Percentiles rank a stretch among this genome's conserved stretches.
phyloP scores from a whole-genome alignment of 1,139 yeast species.

The Pichia sp. region DNA sequence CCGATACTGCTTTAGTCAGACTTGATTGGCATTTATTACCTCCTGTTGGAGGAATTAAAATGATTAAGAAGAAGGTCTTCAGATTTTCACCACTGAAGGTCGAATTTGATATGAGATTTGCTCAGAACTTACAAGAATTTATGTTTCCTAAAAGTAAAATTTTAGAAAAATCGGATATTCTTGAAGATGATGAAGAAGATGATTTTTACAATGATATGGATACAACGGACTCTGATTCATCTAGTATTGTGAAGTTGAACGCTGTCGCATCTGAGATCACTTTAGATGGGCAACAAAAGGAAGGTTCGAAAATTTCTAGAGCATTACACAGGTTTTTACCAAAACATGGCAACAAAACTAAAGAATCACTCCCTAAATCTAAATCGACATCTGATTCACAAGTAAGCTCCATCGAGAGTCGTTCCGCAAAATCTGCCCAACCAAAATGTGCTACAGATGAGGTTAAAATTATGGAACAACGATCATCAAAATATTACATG shows the following conservation, averaged over 20 bases:
- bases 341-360: neutral
- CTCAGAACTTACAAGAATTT: slow-evolving; percentile 55
- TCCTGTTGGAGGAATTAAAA: slow-evolving; percentile 82
- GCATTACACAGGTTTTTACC: slow-evolving; percentile 11
- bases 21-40: slow-evolving; percentile 68
- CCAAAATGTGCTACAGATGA: slow-evolving; percentile 20
- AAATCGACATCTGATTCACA: neutral
- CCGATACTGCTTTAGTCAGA: slow-evolving; percentile 42
- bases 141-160: slow-evolving; percentile 28
- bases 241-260: neutral
- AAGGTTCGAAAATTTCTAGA: slow-evolving; percentile 9
- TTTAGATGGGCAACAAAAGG: neutral
- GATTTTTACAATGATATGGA: slow-evolving; percentile 22
- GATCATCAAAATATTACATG: slow-evolving; percentile 41
- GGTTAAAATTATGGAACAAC: slow-evolving; percentile 47
- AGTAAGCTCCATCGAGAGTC: neutral
- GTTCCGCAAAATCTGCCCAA: neutral
- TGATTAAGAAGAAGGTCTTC: slow-evolving; percentile 47
- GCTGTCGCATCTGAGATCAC: slow-evolving; percentile 2
- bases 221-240: slow-evolving; percentile 2
- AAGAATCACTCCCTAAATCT: neutral
- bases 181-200: slow-evolving; percentile 10
- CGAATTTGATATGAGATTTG: slow-evolving; percentile 66
- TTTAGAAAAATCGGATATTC: slow-evolving; percentile 21
- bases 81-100: slow-evolving; percentile 60